Conservation (phyloP, 176 grass and related monocot genomes). For the Dendrocalamus sinicus region DNA sequence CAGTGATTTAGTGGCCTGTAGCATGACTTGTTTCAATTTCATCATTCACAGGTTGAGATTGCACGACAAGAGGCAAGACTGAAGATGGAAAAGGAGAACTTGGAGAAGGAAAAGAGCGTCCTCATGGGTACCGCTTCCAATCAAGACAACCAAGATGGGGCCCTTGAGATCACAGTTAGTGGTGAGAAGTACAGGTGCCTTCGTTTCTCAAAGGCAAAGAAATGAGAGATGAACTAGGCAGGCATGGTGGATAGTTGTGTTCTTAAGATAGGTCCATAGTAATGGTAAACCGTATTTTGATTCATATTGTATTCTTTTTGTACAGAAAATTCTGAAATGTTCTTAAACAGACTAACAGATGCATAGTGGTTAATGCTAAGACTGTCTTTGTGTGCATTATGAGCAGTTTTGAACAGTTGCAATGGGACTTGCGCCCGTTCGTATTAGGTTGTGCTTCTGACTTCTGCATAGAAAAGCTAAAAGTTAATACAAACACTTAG, state of each 20-base stretch:
- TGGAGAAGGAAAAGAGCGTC: conserved; percentile 99
- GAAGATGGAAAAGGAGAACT: conserved; percentile 92
- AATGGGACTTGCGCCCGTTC: background rate
- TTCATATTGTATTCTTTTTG: conserved; percentile 44
- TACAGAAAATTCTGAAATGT: conserved; percentile 41
- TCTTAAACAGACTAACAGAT: background rate
- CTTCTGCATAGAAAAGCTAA: too few relatives aligned
- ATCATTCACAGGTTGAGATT: conserved; percentile 76
- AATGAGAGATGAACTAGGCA: conserved; percentile 52
- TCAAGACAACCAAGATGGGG: conserved; percentile 94
- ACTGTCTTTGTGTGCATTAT: background rate
- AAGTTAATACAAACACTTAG: too few relatives aligned
- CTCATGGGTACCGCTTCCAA: conserved; percentile 93
- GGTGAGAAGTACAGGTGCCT: conserved; percentile 99
- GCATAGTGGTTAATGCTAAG: background rate
- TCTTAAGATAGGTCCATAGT: background rate
- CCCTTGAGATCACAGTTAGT: conserved; percentile 96
- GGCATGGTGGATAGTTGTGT: background rate
- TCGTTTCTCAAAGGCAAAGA: conserved; percentile 98
- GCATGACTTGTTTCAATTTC: background rate
- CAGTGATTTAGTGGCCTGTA: background rate
- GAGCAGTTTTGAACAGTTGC: conserved; percentile 10
- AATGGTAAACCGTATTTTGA: background rate
- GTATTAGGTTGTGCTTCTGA: too few relatives aligned
- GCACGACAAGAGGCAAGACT: conserved; percentile 88